Conservation (phyloP, 805 yeast species). For the Kluyveromyces wickerhamii region DNA sequence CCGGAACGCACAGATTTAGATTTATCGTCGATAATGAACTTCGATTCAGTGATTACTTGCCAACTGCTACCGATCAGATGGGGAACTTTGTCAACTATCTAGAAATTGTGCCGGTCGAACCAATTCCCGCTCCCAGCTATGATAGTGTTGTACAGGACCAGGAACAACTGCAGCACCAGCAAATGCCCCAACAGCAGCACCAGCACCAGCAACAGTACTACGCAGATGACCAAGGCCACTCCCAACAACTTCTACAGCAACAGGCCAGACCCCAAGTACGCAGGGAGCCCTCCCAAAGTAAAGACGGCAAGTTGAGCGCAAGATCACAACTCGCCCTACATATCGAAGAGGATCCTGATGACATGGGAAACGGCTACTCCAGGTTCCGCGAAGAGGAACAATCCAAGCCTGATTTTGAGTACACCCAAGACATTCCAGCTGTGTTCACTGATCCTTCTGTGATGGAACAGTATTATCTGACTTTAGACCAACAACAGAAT, state of each 20-base stretch:
- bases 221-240: neutral
- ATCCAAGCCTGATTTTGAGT: slow-evolving; percentile 27
- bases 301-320: slow-evolving; percentile 18
- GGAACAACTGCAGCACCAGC: slow-evolving; percentile 19
- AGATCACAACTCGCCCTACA: slow-evolving; percentile 46
- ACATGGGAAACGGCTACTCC: slow-evolving; percentile 75
- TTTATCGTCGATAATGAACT: slow-evolving; percentile 92
- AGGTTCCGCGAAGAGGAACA: slow-evolving; percentile 61
- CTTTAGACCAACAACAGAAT: slow-evolving; percentile 61
- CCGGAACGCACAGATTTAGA: slow-evolving; percentile 88
- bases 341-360: slow-evolving; percentile 39
- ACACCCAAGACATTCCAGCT: slow-evolving; percentile 68
- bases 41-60: slow-evolving; percentile 76
- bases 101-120: slow-evolving; percentile 45
- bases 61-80: slow-evolving; percentile 96
- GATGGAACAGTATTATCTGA: slow-evolving; percentile 77
- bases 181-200: slow-evolving; percentile 13
- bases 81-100: slow-evolving; percentile 92
- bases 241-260: slow-evolving; percentile 8
- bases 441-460: slow-evolving; percentile 79
- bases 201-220: slow-evolving; percentile 7
- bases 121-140: slow-evolving; percentile 32
- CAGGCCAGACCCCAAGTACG: neutral
- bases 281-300: slow-evolving; percentile 6
- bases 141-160: slow-evolving; percentile 24